Evolutionary conservation across 2,329 filamentous ascomycete species (phyloP).

Genomic region (Cercospora beticola): DNA sequence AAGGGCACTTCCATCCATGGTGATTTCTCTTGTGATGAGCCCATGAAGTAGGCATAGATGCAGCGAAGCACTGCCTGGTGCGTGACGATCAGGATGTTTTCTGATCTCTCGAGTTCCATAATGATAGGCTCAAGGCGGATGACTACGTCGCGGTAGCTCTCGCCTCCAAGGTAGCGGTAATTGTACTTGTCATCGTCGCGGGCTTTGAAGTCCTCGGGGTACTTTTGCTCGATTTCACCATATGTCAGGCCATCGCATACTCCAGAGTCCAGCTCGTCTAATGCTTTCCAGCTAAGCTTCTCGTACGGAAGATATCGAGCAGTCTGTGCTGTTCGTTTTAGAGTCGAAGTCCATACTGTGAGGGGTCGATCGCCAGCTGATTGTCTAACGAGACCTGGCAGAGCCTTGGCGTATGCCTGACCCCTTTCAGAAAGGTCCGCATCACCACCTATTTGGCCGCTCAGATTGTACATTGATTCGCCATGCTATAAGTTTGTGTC

Average conservation of each 20-base stretch:
- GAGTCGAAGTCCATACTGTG: constrained; percentile 73
- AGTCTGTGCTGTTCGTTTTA: constrained; percentile 86
- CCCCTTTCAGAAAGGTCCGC: constrained; percentile 82
- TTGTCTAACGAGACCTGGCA: constrained; percentile 79
- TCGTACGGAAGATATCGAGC: constrained; percentile 86
- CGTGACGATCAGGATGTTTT: constrained; percentile 97
- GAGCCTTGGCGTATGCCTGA: constrained; percentile 78
- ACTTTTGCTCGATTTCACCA: constrained; percentile 85
- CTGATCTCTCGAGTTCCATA: constrained; percentile 95
- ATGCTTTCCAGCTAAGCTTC: constrained; percentile 96
- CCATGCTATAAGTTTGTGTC: constrained; percentile 64
- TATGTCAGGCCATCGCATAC: constrained; percentile 97
- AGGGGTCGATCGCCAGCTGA: constrained; percentile 77
- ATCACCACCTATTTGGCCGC: constrained; percentile 89
- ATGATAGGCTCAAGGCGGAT: constrained; percentile 98
- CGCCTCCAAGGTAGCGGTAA: constrained; percentile 94
- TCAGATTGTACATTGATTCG: constrained; percentile 88
- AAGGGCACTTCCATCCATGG: constrained; percentile 99
- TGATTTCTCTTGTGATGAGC: constrained; percentile 85
- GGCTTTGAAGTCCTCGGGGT: constrained; percentile 90
- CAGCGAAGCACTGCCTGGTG: constrained; percentile 95
- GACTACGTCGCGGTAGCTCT: constrained; percentile 94
- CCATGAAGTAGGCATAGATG: constrained; percentile 99
- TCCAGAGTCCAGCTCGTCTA: constrained; percentile 94
- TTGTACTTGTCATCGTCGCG: constrained; percentile 99